Percentiles rank a stretch among this genome's conserved stretches.
phyloP scores from a whole-genome alignment of 805 yeast species.

The Priceomyces fermenticarens region DNA sequence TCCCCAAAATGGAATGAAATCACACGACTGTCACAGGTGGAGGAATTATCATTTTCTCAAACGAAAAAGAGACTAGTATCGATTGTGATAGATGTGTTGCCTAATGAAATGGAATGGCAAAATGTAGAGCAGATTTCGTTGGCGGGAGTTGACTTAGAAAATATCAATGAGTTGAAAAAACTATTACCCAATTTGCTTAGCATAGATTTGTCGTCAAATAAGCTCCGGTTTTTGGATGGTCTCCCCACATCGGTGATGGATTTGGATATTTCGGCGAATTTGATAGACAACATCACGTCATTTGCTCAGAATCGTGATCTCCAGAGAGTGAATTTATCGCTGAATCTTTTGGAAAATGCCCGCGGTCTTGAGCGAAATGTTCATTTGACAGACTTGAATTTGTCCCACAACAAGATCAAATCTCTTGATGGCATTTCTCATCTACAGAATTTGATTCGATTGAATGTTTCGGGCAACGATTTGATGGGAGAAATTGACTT shows the following conservation, averaged over 20 bases:
- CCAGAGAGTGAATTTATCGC: conserved; percentile 39
- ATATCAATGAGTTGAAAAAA: conserved; percentile 40
- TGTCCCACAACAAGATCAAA: conserved; percentile 33
- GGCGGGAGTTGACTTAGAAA: conserved; percentile 30
- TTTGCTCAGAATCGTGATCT: conserved; percentile 39
- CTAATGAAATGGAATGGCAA: conserved; percentile 43
- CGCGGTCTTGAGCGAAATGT: conserved; percentile 34
- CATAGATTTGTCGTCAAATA: conserved; percentile 42
- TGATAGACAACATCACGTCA: conserved; percentile 38
- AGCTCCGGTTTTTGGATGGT: conserved; percentile 43
- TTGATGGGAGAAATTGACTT: conserved; percentile 40
- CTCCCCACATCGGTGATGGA: conserved; percentile 39
- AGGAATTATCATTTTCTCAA: conserved; percentile 48
- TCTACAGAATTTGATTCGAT: conserved; percentile 36
- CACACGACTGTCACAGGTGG: conserved; percentile 40
- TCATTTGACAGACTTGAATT: conserved; percentile 41
- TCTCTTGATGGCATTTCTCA: conserved; percentile 34
- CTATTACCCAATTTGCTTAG: conserved; percentile 43
- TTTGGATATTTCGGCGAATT: conserved; percentile 37
- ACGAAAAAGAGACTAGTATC: conserved; percentile 42
- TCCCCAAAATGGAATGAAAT: conserved; percentile 24
- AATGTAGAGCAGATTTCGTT: conserved; percentile 35
- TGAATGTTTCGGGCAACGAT: conserved; percentile 42
- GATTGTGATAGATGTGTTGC: conserved; percentile 41
- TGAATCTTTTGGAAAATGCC: conserved; percentile 35